phyloP scores from a whole-genome alignment of 2,329 filamentous ascomycete genomes.

The Dactylellina drechsleri region DNA sequence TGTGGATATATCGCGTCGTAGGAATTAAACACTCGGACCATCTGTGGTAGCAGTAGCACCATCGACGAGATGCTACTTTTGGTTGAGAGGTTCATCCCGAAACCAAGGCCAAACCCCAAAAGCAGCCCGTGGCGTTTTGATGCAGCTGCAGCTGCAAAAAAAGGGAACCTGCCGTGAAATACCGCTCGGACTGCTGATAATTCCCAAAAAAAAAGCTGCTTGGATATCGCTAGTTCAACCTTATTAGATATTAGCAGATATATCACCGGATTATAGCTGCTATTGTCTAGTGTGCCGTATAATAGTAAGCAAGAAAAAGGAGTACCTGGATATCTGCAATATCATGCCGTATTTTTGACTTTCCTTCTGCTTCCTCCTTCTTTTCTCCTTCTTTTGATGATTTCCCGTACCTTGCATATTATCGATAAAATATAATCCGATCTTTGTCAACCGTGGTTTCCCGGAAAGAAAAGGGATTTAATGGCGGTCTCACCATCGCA shows the following conservation, averaged over 20 bases:
- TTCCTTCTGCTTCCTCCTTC: not conserved
- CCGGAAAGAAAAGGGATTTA: not conserved
- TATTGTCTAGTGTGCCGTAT: not conserved
- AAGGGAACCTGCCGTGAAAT: too few relatives aligned
- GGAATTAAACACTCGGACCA: too few relatives aligned
- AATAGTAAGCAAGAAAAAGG: slow-evolving; percentile 13
- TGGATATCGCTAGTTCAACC: too few relatives aligned
- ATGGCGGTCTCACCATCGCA: slow-evolving; percentile 14
- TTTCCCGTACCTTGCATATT: slow-evolving; percentile 16
- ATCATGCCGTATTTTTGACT: not conserved
- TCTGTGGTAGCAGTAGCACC: too few relatives aligned
- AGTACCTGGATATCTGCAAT: not conserved
- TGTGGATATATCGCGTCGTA: too few relatives aligned
- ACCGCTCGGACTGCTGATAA: too few relatives aligned
- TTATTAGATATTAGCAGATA: not conserved
- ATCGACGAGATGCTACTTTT: too few relatives aligned
- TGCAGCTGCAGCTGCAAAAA: too few relatives aligned
- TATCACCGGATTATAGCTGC: slow-evolving; percentile 2
- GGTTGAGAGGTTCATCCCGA: too few relatives aligned
- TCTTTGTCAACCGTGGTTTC: not conserved
- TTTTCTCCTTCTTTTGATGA: not conserved
- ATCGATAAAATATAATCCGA: not conserved
- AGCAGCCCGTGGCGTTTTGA: too few relatives aligned
- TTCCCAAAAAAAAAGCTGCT: too few relatives aligned
- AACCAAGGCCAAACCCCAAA: too few relatives aligned